Evolutionary conservation across 306 rosid species (phyloP).

Genomic region (Cucumis sativus): DNA sequence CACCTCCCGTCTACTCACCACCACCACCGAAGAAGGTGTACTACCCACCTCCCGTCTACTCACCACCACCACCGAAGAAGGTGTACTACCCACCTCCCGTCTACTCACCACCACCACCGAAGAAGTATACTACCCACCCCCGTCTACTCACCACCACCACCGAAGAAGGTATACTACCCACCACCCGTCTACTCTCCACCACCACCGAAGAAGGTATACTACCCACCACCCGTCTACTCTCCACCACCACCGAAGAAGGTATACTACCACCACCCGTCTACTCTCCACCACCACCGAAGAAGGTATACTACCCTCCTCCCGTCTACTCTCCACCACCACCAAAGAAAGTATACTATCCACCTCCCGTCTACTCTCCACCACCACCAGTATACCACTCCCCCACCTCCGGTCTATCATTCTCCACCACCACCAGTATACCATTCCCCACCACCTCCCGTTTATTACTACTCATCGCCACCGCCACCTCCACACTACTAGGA

Average conservation of each 20-base stretch:
- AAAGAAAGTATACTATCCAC: neutral
- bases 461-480: conserved; percentile 3
- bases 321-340: neutral
- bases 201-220: neutral
- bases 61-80: neutral
- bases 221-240: neutral
- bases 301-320: neutral
- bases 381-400: neutral
- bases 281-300: neutral
- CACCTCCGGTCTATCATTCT: neutral
- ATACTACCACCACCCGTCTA: neutral
- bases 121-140: neutral
- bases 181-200: neutral
- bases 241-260: neutral
- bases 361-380: neutral
- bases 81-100: neutral
- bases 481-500: conserved; percentile 10
- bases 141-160: neutral
- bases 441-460: neutral
- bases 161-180: neutral
- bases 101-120: neutral
- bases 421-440: neutral
- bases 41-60: neutral
- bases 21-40: neutral
- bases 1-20: neutral